Conservation (phyloP, 257 asterid genomes). For the Pogostemon cablin region DNA sequence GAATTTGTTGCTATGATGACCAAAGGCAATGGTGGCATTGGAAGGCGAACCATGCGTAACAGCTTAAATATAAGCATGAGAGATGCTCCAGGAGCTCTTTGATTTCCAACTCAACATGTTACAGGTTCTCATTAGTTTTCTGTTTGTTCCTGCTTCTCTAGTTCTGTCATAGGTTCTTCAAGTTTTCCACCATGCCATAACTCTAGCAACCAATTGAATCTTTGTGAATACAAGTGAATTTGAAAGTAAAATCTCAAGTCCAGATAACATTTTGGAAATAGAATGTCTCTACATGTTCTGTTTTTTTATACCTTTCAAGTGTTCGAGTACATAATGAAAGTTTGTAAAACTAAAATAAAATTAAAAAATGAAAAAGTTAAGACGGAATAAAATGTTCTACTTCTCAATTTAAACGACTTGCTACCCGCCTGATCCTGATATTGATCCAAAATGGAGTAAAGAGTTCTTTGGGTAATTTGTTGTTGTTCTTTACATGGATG, state of each 20-base stretch:
- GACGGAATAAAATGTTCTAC: background rate
- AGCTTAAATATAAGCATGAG: slow-evolving; percentile 67
- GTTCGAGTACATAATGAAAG: background rate
- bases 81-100: slow-evolving; percentile 50
- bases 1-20: slow-evolving; percentile 73
- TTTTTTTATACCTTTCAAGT: background rate
- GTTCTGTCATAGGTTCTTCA: background rate
- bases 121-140: slow-evolving; percentile 33
- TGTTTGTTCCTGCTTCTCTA: background rate
- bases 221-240: background rate
- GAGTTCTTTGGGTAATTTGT: background rate
- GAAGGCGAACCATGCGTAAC: slow-evolving; percentile 68
- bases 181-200: background rate
- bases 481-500: background rate
- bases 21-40: slow-evolving; percentile 59
- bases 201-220: background rate
- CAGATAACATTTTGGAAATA: background rate
- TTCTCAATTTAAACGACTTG: background rate
- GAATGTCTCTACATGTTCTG: background rate
- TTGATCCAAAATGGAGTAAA: background rate
- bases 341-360: background rate
- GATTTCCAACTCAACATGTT: slow-evolving; percentile 28
- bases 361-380: background rate
- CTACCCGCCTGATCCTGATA: background rate
- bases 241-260: background rate